Evolutionary conservation across 2,329 filamentous ascomycete species (phyloP), one percentile per base, ranked within the genome.

Genomic region (Scopulariopsis brevicaulis): DNA sequence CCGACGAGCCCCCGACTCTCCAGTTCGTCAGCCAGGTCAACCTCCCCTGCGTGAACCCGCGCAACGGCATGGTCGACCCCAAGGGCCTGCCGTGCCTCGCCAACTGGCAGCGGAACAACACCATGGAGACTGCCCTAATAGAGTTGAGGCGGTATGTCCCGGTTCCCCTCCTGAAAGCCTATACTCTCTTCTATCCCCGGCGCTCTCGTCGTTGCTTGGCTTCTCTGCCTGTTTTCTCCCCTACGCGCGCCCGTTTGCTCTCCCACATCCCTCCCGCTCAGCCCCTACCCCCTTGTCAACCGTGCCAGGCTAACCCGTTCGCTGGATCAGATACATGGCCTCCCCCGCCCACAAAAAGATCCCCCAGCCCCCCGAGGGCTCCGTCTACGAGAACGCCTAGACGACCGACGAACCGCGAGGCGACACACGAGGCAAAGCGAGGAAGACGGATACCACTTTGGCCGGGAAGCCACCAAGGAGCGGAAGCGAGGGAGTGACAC

Each of bases 11-110:
- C 53, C 94, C 94, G 0, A 85, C 87, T 56, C 89, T 99, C 67
- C 86, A 93, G 68, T 99, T 99, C 74, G 85, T 94, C 66, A 96
- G 89, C 67, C 89, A 90, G 73, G 87, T 99, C 75, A 96, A 97
- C 75, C 82, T 97, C n/a, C 94, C 94, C 28, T 96, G 93, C 67
- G 94, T 99, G 56, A 88, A 93, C 73, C 78, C 81, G 62, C 82
- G 78, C 64, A 88, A 88, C 62, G 94, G 94, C 68, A 68, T 90
- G 78, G 90, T 97, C 64, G 91, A 97, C 68, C 85, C 89, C 20
- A 80, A 80, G 60, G 90, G 92, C 68, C 79, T 99, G 37, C 88
- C 88, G 18, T 96, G 92, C 66, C 80, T 99, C 52, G 83, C 86
- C 58, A 85, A 89, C 71, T 99, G 94, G 94, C 94, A 89, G 77